phyloP scores from a whole-genome alignment of 164 flowering plant genomes.

The Liriodendron chinense region DNA sequence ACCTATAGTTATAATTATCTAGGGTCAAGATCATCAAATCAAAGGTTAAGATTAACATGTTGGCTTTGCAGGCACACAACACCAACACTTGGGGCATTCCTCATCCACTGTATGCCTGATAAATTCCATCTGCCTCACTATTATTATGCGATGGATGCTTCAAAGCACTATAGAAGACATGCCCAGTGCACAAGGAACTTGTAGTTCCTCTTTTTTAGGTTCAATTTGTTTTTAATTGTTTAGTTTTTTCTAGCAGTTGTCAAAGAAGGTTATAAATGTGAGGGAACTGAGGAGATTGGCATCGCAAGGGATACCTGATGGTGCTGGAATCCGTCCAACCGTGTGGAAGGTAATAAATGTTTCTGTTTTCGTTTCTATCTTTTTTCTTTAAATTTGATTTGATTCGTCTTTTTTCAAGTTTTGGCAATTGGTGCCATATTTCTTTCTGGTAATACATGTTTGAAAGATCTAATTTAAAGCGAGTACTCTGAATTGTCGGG shows the following conservation, averaged over 20 bases:
- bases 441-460: no score
- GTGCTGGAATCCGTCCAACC: slow-evolving; percentile 72
- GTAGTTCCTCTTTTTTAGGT: not conserved
- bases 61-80: no score
- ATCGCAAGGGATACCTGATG: slow-evolving; percentile 80
- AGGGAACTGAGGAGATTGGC: slow-evolving; percentile 73
- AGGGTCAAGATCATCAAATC: no score
- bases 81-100: not conserved
- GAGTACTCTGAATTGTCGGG: no score
- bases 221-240: not conserved
- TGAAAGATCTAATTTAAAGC: no score
- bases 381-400: no score
- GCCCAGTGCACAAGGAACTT: not conserved
- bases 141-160: not conserved
- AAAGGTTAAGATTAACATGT: no score
- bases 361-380: not conserved
- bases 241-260: slow-evolving; percentile 38
- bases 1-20: no score
- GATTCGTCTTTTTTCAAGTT: no score
- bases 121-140: no score
- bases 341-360: slow-evolving; percentile 77
- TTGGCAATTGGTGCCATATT: no score
- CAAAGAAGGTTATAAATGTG: slow-evolving; percentile 69
- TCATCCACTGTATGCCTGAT: not conserved
- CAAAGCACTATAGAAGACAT: not conserved